Evolutionary conservation across 1,139 yeast species (phyloP), one percentile per base, ranked within the genome.

Genomic region (Blastobotrys apis): DNA sequence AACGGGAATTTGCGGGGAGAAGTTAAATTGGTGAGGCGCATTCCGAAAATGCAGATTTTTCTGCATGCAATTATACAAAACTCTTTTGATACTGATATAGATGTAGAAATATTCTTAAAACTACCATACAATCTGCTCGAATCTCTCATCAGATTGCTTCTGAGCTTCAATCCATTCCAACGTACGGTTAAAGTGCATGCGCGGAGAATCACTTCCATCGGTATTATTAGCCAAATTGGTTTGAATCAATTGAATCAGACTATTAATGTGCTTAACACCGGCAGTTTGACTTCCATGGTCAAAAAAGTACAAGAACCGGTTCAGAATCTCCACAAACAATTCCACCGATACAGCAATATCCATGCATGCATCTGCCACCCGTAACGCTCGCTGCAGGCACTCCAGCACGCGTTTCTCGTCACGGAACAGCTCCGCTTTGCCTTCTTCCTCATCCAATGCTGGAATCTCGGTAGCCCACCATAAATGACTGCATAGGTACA

Each of bases 351-450:
- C 82, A 51, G 78, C 81, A 3, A 83, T 79, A 57, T 87, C 97
- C 81, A 92, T 82, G 51, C 94, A 85, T 12, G 94, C 85, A 63
- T 92, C 97, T 0, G 97, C 96, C 8, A 87, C 86, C 40, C 97
- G 73, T 25, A 92, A 67, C 0, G 97, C 79, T 55, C 92, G 71
- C 58, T 81, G 86, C 29, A 82, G 65, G 57, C 87, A 81, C 57
- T 82, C 88, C 49, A 82, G 64, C 1, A 79, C 84, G 31, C 81
- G 69, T 57, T 74, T 78, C 34, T 79, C 81, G 56, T 78, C 81
- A 33, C 78, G 67, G 59, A 69, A 75, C 31, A 54, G 48, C 40
- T 56, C 59, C 36, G 47, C 53, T 15, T 35, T 44, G 41, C 64
- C 76, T 46, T 73, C 77, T 48, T 72, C 75, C 50, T 74, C 77